Base-by-base conservation (phyloP, 139 green algal genomes). In the Micractinium sp. region DNA sequence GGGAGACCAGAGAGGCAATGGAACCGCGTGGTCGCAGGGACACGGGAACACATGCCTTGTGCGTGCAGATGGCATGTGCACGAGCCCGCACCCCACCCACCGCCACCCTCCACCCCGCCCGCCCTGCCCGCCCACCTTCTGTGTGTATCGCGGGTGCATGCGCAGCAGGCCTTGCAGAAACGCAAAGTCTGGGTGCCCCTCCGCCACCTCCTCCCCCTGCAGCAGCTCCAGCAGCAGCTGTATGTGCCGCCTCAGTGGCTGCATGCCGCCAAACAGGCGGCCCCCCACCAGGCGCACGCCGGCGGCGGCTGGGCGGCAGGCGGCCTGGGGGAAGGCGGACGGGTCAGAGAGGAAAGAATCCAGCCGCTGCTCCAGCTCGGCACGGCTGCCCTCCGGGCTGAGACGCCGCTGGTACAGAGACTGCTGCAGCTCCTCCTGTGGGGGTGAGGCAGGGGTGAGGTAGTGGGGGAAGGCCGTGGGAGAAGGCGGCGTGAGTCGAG, bases 161-260 rank as follows among this genome's bases (percentile, higher is more conserved):
- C 71, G 35, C 82, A 87, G 82, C 82, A 87, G 82, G 2, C 19
- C 60, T 20, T 16, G 36, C 61, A 87, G 61, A 35, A 87, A 87
- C 20, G 20, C 61, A 56, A 76, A 87, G 61, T 87, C 82, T 3
- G 61, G 60, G 82, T 87, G 82, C 19, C 82, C 61, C 20, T 53
- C 33, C 36, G 4, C 35, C 4, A 87, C 66, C 15, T 78, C 61
- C 0, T 76, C 36, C 7, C 82, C 61, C 60, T 78, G 78, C 82
- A 87, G 61, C 35, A 87, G 33, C 38, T 78, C 14, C 35, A 87
- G 36, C 61, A 87, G 82, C 61, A 87, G 35, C 82, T 87, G 82
- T 35, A 87, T 77, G 61, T 87, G 82, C 15, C 56, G 29, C 14
- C 82, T 63, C 61, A 87, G 61, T 4, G 23, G 33, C 15, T 23